These are phyloP conservation scores for Eremochloa ophiuroides DNA, from an alignment of 176 grass and related monocot genomes.

Conservation along the genomic window DNA sequence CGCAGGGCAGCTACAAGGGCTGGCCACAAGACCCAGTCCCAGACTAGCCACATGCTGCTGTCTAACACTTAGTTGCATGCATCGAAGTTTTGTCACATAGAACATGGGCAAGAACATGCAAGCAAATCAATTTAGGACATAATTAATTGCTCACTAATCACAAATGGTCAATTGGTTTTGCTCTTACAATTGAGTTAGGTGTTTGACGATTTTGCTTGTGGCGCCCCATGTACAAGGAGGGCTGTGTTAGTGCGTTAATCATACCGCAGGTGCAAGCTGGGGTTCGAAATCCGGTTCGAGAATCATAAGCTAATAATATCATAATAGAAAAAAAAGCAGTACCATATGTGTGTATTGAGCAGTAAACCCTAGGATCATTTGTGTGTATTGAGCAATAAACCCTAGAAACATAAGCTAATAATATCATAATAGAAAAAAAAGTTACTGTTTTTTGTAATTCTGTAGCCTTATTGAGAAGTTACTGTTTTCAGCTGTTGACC, in stretches of 20 bases:
- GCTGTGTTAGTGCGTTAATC: neutral
- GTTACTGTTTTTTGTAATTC: too few relatives aligned
- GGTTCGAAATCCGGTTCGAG: neutral
- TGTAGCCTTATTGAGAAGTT: neutral
- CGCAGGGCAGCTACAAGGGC: neutral
- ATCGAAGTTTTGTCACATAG: slow-evolving; percentile 1
- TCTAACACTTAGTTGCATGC: neutral
- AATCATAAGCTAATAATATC: neutral
- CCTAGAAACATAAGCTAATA: too few relatives aligned
- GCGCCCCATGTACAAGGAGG: neutral
- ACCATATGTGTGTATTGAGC: neutral
- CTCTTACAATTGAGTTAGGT: neutral
- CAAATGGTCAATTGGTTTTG: slow-evolving; percentile 4
- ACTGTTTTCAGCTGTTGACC: neutral
- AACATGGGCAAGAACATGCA: neutral
- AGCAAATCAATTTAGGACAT: neutral
- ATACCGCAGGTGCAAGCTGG: neutral
- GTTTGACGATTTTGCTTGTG: neutral
- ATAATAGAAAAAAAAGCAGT: neutral
- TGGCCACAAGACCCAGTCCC: neutral
- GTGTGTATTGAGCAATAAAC: too few relatives aligned
- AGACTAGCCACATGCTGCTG: neutral
- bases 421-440: too few relatives aligned
- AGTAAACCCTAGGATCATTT: too few relatives aligned
- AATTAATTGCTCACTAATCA: slow-evolving; percentile 9